Evolutionary conservation across 83 land plant genomes (phyloP).

Genomic region (Picea mariana): DNA sequence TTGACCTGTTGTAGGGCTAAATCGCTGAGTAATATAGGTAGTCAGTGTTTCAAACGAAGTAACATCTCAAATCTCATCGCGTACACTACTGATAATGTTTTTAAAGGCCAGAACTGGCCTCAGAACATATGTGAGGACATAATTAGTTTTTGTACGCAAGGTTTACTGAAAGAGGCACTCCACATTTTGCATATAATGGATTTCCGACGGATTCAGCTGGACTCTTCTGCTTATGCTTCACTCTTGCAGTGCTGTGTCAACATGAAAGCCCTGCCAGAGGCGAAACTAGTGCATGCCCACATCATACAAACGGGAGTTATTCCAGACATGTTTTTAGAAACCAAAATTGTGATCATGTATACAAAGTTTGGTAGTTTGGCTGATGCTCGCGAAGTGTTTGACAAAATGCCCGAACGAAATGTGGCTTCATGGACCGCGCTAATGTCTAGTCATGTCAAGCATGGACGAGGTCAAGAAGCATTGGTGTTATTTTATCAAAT

Average conservation of each 20-base stretch:
- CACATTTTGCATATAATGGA: constrained; percentile 25
- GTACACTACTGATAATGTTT: too few relatives aligned
- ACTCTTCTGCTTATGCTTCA: constrained; percentile 13
- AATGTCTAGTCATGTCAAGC: constrained; percentile 25
- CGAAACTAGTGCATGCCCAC: constrained; percentile 34
- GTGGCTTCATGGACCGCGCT: constrained; percentile 37
- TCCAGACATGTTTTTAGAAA: constrained; percentile 21
- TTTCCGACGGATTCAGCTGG: background rate
- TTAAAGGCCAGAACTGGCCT: too few relatives aligned
- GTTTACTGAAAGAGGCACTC: constrained; percentile 48
- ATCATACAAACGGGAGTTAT: constrained; percentile 7
- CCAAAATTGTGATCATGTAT: constrained; percentile 34
- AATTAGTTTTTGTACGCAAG: background rate
- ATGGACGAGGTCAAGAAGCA: constrained; percentile 9
- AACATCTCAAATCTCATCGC: too few relatives aligned
- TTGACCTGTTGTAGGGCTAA: too few relatives aligned
- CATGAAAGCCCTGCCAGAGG: constrained; percentile 10
- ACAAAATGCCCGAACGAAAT: constrained; percentile 33
- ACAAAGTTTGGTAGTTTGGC: constrained; percentile 22
- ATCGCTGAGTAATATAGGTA: too few relatives aligned
- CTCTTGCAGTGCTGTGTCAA: constrained; percentile 28
- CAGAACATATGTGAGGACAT: background rate
- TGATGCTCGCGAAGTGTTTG: constrained; percentile 29
- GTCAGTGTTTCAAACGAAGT: too few relatives aligned
- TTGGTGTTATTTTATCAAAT: constrained; percentile 14